These are phyloP conservation scores for Vitis hybrid DNA, from an alignment of 177 flowering plant genomes.

Conservation along the genomic window DNA sequence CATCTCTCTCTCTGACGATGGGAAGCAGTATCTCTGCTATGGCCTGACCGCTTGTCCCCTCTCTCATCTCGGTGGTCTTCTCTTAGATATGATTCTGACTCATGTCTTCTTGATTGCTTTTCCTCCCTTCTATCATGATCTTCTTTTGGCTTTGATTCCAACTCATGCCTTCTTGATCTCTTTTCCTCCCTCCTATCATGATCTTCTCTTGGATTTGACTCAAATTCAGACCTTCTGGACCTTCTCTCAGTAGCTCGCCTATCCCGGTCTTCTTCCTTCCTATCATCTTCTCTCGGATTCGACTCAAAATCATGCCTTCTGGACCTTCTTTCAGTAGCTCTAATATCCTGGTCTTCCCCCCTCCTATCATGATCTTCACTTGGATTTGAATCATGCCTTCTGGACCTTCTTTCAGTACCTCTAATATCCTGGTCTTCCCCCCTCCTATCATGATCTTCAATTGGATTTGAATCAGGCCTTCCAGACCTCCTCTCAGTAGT, in stretches of 20 bases:
- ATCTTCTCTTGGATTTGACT: constrained; percentile 12
- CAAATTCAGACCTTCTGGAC: constrained; percentile 9
- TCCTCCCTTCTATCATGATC: constrained; percentile 16
- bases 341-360: no score
- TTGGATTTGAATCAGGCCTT: not conserved
- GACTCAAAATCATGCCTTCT: constrained; percentile 1
- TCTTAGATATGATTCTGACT: constrained; percentile 20
- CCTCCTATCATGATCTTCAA: not conserved
- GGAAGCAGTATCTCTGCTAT: constrained; percentile 34
- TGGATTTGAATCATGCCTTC: no score
- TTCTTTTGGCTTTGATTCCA: constrained; percentile 12
- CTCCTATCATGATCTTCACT: no score
- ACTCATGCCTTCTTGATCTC: constrained; percentile 24
- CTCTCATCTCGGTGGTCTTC: constrained; percentile 28
- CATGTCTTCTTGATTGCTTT: constrained; percentile 16
- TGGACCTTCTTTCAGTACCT: not conserved
- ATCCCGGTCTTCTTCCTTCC: constrained; percentile 3
- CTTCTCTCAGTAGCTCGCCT: not conserved
- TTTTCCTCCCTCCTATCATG: constrained; percentile 21
- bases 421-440: not conserved
- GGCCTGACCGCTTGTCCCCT: constrained; percentile 23
- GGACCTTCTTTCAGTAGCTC: no score
- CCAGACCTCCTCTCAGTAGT: constrained; percentile 10
- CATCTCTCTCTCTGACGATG: constrained; percentile 25
- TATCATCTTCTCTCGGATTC: constrained; percentile 8